phyloP scores from a whole-genome alignment of 768 basidiomycete species.

The Psilocybe azurescens region DNA sequence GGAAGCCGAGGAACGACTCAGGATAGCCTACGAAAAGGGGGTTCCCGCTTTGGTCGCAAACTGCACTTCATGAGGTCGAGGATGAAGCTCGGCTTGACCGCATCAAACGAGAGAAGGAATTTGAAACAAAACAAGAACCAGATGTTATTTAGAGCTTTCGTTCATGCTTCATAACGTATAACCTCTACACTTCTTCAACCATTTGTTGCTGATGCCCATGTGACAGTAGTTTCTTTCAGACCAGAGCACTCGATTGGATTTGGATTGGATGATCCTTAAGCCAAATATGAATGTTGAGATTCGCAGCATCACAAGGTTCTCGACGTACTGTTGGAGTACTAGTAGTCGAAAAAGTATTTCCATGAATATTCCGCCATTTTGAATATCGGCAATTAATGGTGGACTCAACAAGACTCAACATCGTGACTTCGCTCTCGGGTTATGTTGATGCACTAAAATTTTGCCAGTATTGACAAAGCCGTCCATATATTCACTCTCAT shows the following conservation, averaged over 20 bases:
- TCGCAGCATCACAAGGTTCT: neutral
- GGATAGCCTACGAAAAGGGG: slow-evolving; percentile 64
- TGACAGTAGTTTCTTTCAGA: neutral
- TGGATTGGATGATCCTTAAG: neutral
- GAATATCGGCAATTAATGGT: neutral
- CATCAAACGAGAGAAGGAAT: slow-evolving; percentile 35
- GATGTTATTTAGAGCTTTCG: neutral
- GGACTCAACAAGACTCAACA: neutral
- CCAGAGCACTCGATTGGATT: neutral
- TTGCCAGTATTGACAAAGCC: too few relatives aligned
- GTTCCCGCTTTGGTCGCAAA: slow-evolving; percentile 57
- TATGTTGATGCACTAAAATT: neutral
- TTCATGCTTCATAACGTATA: neutral
- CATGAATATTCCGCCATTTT: neutral
- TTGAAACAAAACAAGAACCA: neutral
- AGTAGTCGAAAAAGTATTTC: neutral
- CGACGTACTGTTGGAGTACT: neutral
- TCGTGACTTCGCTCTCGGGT: neutral
- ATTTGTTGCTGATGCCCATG: neutral
- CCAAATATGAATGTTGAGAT: neutral
- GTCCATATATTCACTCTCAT: neutral
- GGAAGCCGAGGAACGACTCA: slow-evolving; percentile 58
- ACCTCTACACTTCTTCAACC: neutral
- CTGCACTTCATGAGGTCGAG: slow-evolving; percentile 60
- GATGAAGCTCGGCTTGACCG: slow-evolving; percentile 59